These are phyloP conservation scores for Paragyromitra xinjiangensis DNA, from an alignment of 495 filamentous ascomycete genomes.

Conservation along the genomic window DNA sequence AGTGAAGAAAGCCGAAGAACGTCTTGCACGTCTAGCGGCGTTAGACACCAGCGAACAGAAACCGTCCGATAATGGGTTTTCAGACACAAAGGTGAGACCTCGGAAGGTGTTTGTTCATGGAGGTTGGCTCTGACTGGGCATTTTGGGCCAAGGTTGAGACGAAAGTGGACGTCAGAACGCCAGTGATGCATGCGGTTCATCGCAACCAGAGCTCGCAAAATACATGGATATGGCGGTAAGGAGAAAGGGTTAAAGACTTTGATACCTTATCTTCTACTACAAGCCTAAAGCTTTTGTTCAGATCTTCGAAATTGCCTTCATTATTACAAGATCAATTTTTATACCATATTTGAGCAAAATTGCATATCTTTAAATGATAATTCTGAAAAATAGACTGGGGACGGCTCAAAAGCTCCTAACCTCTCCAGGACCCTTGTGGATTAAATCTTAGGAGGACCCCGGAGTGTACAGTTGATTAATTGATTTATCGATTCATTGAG, in stretches of 20 bases:
- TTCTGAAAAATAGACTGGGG: no score
- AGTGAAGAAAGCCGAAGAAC: slow-evolving; percentile 31
- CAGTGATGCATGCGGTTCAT: not conserved
- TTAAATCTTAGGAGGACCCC: no score
- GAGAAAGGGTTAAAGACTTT: not conserved
- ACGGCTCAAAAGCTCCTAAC: no score
- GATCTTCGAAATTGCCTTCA: not conserved
- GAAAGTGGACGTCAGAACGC: not conserved
- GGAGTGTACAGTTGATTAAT: no score
- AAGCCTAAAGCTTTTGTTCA: not conserved
- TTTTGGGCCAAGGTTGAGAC: not conserved
- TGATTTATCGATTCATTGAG: no score
- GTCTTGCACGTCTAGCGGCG: slow-evolving; percentile 10
- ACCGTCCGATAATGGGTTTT: no score
- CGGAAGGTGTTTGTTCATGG: not conserved
- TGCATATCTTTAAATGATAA: no score
- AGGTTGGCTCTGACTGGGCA: not conserved
- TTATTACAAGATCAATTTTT: not conserved
- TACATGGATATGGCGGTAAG: not conserved
- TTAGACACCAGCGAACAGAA: slow-evolving; percentile 3
- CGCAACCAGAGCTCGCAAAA: not conserved
- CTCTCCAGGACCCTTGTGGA: no score
- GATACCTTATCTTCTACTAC: not conserved
- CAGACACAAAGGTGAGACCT: not conserved
- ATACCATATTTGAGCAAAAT: not conserved